Conservation (phyloP, 2,329 filamentous ascomycete genomes). For the Erysiphe neolycopersici region DNA sequence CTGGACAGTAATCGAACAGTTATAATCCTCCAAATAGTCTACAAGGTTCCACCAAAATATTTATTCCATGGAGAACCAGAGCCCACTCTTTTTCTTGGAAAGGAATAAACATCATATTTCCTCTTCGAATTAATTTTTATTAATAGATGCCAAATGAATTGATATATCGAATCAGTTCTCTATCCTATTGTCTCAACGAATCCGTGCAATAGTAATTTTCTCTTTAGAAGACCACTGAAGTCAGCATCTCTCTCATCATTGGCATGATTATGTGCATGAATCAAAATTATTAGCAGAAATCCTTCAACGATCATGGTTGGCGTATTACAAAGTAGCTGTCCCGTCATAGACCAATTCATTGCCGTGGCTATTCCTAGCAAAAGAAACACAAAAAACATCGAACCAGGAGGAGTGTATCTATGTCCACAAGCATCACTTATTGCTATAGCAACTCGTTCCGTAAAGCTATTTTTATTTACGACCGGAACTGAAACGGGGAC, state of each 20-base stretch:
- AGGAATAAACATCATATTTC: too few relatives aligned
- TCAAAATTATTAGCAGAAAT: conserved; percentile 2
- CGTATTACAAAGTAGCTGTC: conserved; percentile 2
- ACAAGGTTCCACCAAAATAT: too few relatives aligned
- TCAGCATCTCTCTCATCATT: conserved; percentile 1
- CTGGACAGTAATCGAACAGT: too few relatives aligned
- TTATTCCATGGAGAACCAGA: too few relatives aligned
- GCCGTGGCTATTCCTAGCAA: conserved; percentile 1
- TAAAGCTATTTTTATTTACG: neutral
- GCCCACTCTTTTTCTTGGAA: too few relatives aligned
- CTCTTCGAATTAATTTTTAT: too few relatives aligned
- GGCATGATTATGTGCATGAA: conserved; percentile 2
- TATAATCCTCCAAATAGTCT: too few relatives aligned
- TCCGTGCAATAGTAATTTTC: neutral
- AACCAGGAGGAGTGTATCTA: neutral
- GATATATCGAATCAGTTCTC: too few relatives aligned
- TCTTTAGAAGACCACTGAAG: neutral
- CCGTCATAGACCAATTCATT: conserved; percentile 2
- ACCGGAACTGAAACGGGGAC: neutral
- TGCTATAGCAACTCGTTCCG: neutral
- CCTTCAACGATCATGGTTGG: conserved; percentile 4
- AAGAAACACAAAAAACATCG: conserved; percentile 1
- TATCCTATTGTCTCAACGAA: too few relatives aligned
- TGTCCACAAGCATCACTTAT: neutral
- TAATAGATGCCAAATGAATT: too few relatives aligned